Percentiles rank a stretch among this genome's conserved stretches.
phyloP scores from a whole-genome alignment of 495 filamentous ascomycete genomes.

The Thermochaetoides thermophila region DNA sequence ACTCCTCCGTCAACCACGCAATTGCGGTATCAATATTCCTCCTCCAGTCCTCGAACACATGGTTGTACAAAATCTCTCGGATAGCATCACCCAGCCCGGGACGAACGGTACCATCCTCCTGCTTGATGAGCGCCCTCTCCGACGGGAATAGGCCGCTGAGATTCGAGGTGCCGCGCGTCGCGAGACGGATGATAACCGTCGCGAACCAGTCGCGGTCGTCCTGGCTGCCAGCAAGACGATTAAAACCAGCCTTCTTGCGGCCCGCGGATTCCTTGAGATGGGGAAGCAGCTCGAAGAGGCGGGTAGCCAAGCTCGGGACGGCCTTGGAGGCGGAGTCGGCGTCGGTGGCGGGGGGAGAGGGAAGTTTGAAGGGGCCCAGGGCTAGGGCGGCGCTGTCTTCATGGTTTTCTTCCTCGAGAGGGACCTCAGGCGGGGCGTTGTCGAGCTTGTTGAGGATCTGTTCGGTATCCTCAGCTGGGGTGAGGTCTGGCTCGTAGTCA shows the following conservation, averaged over 20 bases:
- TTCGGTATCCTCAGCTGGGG: conserved; percentile 53
- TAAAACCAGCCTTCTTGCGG: conserved; percentile 52
- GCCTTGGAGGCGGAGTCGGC: conserved; percentile 51
- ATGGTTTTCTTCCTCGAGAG: conserved; percentile 13
- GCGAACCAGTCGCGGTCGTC: conserved; percentile 87
- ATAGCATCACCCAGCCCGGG: conserved; percentile 48
- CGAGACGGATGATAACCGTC: conserved; percentile 69
- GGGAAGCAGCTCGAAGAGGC: conserved; percentile 64
- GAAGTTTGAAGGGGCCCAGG: conserved; percentile 54
- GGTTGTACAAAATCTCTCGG: conserved; percentile 63
- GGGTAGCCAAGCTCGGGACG: conserved; percentile 50
- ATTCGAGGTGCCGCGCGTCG: conserved; percentile 60
- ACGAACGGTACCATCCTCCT: conserved; percentile 26
- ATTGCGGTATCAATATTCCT: conserved; percentile 74
- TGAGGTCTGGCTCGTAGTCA: conserved; percentile 78
- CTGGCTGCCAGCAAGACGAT: conserved; percentile 68
- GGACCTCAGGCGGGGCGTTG: conserved; percentile 39
- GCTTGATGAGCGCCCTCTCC: conserved; percentile 26
- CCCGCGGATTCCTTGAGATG: conserved; percentile 40
- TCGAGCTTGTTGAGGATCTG: conserved; percentile 59
- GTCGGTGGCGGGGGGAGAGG: conserved; percentile 58
- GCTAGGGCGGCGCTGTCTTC: conserved; percentile 31
- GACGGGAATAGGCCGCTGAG: conserved; percentile 31
- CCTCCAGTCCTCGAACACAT: conserved; percentile 82
- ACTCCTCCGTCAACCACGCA: conserved; percentile 91